Evolutionary conservation across 2,329 filamentous ascomycete genomes (phyloP), one percentile per base, ranked within the genome.

Genomic region (Verticillium nubilum): DNA sequence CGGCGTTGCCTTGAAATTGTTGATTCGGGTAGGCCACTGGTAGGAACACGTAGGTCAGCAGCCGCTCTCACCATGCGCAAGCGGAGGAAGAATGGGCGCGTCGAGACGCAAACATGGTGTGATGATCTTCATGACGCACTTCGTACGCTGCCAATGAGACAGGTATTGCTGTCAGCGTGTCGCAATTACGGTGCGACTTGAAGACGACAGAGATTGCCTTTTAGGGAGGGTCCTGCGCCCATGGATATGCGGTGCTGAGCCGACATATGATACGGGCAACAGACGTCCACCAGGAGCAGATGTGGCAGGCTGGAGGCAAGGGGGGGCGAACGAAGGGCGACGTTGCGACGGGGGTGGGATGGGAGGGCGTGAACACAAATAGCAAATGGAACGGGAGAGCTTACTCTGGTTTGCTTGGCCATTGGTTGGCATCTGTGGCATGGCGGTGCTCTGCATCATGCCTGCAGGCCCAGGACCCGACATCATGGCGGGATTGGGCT

Each of bases 391-490:
- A 68, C 63, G 66, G 64, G 61, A 61, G 37, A 63, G 78, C 83
- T 80, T 75, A 86, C 83, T 84, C 70, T 85, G 83, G 37, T n/a
- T 47, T 47, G 37, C n/a, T 47, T 47, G 37, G 58, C 83, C 81
- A 76, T 85, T 86, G 64, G 79, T 73, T 65, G 76, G 75, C 81
- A 86, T 85, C 70, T 82, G 81, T 64, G 78, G 79, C 81, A 86
- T 84, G 69, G 74, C 80, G 66, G 81, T 72, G 70, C 80, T 85
- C 74, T 83, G 84, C 84, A 87, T 86, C 83, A 87, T 86, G 68
- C 79, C 82, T 72, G 76, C 78, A 73, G 80, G 78, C 47, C 78
- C 80, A 63, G 73, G 72, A 64, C 75, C 78, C 56, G 76, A 73
- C 77, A 84, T 84, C 80, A 86, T 83, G 72, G 82, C 74, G 58